Conservation (phyloP, 345 rosid species). For the Salix koriyanagi region DNA sequence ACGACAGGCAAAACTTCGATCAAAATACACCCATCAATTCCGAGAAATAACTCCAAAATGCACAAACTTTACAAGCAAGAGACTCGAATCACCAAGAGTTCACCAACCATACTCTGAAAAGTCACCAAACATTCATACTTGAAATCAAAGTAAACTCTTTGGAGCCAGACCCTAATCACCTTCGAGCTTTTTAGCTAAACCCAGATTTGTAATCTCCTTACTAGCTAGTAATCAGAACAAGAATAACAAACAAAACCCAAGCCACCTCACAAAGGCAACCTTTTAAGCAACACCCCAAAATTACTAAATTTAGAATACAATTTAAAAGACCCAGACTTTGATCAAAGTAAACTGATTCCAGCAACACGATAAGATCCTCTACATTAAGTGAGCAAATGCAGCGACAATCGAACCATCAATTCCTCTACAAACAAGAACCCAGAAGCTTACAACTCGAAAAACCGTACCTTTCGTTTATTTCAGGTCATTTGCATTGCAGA, state of each 20-base stretch:
- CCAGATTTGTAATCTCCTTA: background rate
- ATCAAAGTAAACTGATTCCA: background rate
- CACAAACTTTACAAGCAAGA: constrained; percentile 10
- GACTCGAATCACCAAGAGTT: constrained; percentile 34
- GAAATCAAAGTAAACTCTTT: constrained; percentile 10
- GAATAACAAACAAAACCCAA: constrained; percentile 18
- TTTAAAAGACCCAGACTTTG: background rate
- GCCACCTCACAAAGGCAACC: constrained; percentile 8
- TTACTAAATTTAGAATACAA: background rate
- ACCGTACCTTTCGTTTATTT: background rate
- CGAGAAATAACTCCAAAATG: constrained; percentile 16
- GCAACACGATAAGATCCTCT: background rate
- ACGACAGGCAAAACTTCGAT: constrained; percentile 2
- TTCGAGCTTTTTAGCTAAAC: background rate
- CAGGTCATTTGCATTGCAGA: background rate
- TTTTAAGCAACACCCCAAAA: constrained; percentile 10
- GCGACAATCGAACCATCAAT: background rate
- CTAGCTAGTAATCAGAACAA: constrained; percentile 23
- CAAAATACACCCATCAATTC: constrained; percentile 5
- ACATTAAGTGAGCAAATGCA: constrained; percentile 15
- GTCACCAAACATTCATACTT: constrained; percentile 6
- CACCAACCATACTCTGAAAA: constrained; percentile 36
- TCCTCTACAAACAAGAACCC: background rate
- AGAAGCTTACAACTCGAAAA: background rate
- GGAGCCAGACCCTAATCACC: background rate